Evolutionary conservation across 176 grass and related monocot genomes (phyloP).

Genomic region (Canna indica): DNA sequence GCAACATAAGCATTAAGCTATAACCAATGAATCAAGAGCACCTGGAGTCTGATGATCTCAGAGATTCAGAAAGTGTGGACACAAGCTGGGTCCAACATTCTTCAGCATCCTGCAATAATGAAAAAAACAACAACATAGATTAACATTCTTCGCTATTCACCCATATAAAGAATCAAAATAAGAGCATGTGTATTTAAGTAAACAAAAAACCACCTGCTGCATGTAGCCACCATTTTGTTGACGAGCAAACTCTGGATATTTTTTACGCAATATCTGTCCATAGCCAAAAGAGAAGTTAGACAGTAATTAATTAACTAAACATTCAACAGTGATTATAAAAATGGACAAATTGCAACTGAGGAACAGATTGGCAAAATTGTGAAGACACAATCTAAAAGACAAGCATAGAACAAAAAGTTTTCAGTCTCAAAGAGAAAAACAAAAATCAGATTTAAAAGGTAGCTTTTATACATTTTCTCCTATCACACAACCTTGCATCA

Average conservation of each 20-base stretch:
- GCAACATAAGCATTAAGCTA: background rate
- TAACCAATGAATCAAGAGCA: slow-evolving; percentile 14
- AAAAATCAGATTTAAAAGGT: too few species aligned
- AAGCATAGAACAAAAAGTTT: too few species aligned
- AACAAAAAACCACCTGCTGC: slow-evolving; percentile 74
- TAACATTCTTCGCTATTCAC: background rate
- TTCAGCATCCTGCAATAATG: slow-evolving; percentile 75
- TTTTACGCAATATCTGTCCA: slow-evolving; percentile 80
- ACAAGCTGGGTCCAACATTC: slow-evolving; percentile 97
- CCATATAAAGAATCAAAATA: slow-evolving; percentile 1
- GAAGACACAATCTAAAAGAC: too few species aligned
- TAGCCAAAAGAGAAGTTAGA: slow-evolving; percentile 18
- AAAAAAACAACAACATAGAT: background rate
- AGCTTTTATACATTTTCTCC: too few species aligned
- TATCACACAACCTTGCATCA: too few species aligned
- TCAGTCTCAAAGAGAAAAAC: too few species aligned
- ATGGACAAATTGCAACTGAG: background rate
- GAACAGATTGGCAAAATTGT: too few species aligned
- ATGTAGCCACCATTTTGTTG: slow-evolving; percentile 99
- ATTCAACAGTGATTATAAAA: background rate
- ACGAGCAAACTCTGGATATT: slow-evolving; percentile 93
- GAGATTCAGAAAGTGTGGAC: slow-evolving; percentile 96
- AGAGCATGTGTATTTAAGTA: slow-evolving; percentile 13
- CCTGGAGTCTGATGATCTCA: slow-evolving; percentile 68
- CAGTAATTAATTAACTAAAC: background rate